Percentiles rank a stretch among this genome's conserved stretches.
phyloP scores from a whole-genome alignment of 345 rosid species.

The Tarenaya hassleriana region DNA sequence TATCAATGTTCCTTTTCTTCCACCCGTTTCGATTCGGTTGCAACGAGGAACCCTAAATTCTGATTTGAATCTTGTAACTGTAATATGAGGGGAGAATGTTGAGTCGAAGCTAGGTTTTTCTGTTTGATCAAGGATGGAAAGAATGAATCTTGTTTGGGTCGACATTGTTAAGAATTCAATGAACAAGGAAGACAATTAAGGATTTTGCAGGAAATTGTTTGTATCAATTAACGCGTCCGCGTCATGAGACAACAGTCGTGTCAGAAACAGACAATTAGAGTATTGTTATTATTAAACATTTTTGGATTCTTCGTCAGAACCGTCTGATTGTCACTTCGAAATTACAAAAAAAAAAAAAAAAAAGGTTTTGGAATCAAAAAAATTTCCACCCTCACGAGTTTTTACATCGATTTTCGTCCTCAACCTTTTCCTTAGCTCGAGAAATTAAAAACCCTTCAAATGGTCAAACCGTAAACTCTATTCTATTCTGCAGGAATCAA shows the following conservation, averaged over 20 bases:
- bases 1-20: slow-evolving; percentile 13
- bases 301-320: slow-evolving; percentile 26
- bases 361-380: neutral
- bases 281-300: neutral
- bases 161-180: neutral
- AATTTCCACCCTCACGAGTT: neutral
- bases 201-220: too few species aligned
- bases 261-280: slow-evolving; percentile 22
- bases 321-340: slow-evolving; percentile 10
- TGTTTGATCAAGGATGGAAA: neutral
- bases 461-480: slow-evolving; percentile 27
- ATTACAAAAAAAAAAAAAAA: neutral
- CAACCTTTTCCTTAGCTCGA: slow-evolving; percentile 12
- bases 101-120: neutral
- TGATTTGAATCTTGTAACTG: slow-evolving; percentile 3
- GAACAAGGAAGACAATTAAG: too few species aligned
- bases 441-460: neutral
- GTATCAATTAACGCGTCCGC: slow-evolving; percentile 19
- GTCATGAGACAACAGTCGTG: slow-evolving; percentile 34
- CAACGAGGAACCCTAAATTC: slow-evolving; percentile 23
- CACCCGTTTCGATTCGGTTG: neutral
- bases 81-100: slow-evolving; percentile 14
- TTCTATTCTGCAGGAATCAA: too few species aligned
- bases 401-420: slow-evolving; percentile 24
- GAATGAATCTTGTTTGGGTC: neutral